A percentile compares a stretch with the other conserved stretches of the same genome.
Conservation (phyloP, 495 filamentous ascomycete genomes). For the Mytilinidion resinicola region DNA sequence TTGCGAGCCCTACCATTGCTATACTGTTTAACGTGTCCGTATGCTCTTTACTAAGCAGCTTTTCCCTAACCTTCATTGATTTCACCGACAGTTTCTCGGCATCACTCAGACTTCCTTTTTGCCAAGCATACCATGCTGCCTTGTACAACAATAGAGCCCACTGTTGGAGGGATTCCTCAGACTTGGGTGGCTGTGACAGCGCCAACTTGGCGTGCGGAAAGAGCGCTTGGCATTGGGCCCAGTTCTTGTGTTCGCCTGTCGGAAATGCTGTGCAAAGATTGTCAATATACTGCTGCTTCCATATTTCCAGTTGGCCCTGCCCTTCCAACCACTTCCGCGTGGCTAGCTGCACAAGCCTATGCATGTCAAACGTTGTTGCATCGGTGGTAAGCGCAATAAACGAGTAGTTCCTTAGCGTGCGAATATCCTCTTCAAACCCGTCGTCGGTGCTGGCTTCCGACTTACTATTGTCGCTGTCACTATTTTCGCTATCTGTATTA, state of each 20-base stretch:
- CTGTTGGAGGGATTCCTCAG: neutral
- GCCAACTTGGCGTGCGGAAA: constrained; percentile 1
- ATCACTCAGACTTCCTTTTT: constrained; percentile 1
- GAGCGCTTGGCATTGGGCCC: constrained; percentile 2
- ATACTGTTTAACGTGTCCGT: constrained; percentile 7
- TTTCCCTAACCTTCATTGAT: constrained; percentile 19
- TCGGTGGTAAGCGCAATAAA: too few relatives aligned
- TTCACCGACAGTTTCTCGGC: neutral
- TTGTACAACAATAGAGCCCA: neutral
- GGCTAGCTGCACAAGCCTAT: too few relatives aligned
- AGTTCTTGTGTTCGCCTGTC: constrained; percentile 6
- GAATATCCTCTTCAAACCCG: too few relatives aligned
- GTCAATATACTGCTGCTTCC: neutral
- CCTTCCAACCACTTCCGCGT: constrained; percentile 9
- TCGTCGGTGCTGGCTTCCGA: constrained; percentile 7
- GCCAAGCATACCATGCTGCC: too few relatives aligned
- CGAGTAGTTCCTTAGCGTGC: too few relatives aligned
- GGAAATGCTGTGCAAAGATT: neutral
- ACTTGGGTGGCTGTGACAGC: neutral
- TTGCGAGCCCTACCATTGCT: too few relatives aligned
- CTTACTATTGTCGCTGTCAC: neutral
- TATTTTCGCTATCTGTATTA: constrained; percentile 4
- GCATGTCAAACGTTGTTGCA: too few relatives aligned
- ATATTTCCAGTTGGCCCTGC: neutral
- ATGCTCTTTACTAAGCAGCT: constrained; percentile 18